A percentile compares a stretch with the other conserved stretches of the same genome.
Evolutionary conservation across 306 rosid species (phyloP).

Genomic region (Datisca glomerata): DNA sequence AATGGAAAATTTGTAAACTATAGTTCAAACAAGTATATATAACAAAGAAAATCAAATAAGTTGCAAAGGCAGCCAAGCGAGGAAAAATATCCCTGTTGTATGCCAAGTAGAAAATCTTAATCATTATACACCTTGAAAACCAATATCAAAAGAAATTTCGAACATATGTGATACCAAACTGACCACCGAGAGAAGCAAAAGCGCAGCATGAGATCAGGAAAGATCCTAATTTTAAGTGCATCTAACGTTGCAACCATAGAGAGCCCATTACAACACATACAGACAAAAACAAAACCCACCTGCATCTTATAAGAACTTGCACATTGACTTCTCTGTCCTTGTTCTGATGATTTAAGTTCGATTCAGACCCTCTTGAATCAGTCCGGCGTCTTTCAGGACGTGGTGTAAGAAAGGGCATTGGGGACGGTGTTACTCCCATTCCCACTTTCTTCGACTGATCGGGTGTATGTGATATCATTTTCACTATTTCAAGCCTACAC

Average conservation of each 20-base stretch:
- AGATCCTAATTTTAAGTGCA: too few species aligned
- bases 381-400: constrained; percentile 75
- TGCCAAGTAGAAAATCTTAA: too few species aligned
- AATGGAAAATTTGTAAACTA: background rate
- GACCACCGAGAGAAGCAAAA: too few species aligned
- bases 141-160: background rate
- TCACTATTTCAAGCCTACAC: constrained; percentile 2
- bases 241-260: too few species aligned
- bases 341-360: constrained; percentile 39
- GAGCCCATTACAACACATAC: too few species aligned
- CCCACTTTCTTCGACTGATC: constrained; percentile 74
- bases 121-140: too few species aligned
- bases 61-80: too few species aligned
- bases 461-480: constrained; percentile 55
- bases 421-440: constrained; percentile 49
- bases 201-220: too few species aligned
- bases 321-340: constrained; percentile 66
- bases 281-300: constrained; percentile 22
- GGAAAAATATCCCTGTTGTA: too few species aligned
- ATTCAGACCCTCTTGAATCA: constrained; percentile 47
- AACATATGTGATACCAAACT: too few species aligned
- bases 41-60: background rate
- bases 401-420: constrained; percentile 80
- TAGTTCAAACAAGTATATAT: background rate
- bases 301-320: constrained; percentile 89